Percentiles rank a stretch among this genome's conserved stretches.
phyloP scores from a whole-genome alignment of 2,329 filamentous ascomycete genomes.

The Penicillium sclerotigenum region DNA sequence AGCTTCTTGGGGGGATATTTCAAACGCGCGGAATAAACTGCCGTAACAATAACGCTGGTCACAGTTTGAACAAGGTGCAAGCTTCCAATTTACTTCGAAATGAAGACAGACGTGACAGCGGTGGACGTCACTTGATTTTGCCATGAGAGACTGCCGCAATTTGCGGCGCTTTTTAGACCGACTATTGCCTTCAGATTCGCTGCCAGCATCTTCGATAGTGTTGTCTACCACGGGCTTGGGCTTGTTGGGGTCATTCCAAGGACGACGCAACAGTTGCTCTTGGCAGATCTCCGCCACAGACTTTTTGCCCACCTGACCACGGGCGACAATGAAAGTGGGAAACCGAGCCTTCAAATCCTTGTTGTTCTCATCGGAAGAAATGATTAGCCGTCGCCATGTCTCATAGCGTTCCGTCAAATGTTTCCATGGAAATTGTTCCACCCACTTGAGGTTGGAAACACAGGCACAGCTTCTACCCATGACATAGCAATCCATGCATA shows the following conservation, averaged over 20 bases:
- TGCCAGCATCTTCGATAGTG: conserved; percentile 34
- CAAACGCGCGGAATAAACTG: conserved; percentile 86
- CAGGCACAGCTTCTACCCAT: conserved; percentile 94
- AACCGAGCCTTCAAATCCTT: conserved; percentile 59
- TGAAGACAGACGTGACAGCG: conserved; percentile 81
- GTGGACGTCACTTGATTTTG: conserved; percentile 50
- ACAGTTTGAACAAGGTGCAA: conserved; percentile 77
- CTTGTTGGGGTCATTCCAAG: conserved; percentile 71
- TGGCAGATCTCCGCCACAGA: conserved; percentile 91
- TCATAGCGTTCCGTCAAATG: conserved; percentile 76
- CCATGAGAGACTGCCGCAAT: conserved; percentile 48
- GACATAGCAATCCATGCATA: conserved; percentile 98
- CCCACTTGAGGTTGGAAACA: conserved; percentile 81
- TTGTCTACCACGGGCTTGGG: conserved; percentile 50
- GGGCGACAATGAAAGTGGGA: conserved; percentile 60
- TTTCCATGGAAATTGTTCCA: conserved; percentile 87
- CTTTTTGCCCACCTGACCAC: conserved; percentile 66
- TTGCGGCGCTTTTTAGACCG: conserved; percentile 63
- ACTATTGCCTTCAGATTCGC: conserved; percentile 57
- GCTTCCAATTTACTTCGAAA: conserved; percentile 77
- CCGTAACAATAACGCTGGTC: conserved; percentile 83
- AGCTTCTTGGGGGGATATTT: conserved; percentile 77
- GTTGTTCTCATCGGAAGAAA: conserved; percentile 64
- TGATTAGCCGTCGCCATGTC: conserved; percentile 73
- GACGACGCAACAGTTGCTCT: conserved; percentile 73